These are phyloP conservation scores for Penicillium italicum DNA, from an alignment of 2,329 filamentous ascomycete genomes.

Conservation along the genomic window DNA sequence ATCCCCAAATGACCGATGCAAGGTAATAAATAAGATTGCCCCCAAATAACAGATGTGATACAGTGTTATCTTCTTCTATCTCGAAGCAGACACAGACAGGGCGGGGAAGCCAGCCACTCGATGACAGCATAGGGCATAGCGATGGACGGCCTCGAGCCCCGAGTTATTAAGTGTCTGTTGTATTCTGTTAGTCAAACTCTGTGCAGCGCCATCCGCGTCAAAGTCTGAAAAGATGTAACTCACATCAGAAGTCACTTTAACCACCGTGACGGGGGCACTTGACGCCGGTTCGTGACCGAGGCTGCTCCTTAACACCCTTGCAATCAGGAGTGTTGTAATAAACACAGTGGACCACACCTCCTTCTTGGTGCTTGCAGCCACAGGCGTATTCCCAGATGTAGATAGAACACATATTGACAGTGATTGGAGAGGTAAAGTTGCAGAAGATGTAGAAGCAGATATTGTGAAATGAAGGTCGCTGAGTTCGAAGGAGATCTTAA, in stretches of 20 bases:
- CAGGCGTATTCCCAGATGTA: constrained; percentile 40
- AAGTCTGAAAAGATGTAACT: not conserved
- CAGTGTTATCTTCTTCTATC: not conserved
- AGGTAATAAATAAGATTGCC: not conserved
- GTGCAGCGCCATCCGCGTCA: not conserved
- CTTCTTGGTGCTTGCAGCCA: constrained; percentile 34
- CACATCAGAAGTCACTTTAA: not conserved
- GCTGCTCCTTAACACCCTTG: constrained; percentile 32
- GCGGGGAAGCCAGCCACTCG: not conserved
- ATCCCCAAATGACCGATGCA: not conserved
- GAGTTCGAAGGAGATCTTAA: not conserved
- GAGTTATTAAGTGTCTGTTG: not conserved
- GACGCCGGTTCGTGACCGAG: constrained; percentile 32
- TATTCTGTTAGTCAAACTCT: constrained; percentile 8
- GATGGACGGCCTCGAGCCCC: not conserved
- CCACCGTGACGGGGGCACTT: constrained; percentile 31
- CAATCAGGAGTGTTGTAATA: constrained; percentile 31
- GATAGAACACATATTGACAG: constrained; percentile 34
- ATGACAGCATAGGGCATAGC: not conserved
- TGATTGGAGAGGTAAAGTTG: not conserved
- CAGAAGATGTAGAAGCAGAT: not conserved
- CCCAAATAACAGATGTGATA: constrained; percentile 1
- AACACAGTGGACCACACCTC: constrained; percentile 35
- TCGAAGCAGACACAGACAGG: not conserved
- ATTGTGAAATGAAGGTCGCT: not conserved